Conservation (phyloP, 139 green algal genomes). For the Ettlia oleoabundans region DNA sequence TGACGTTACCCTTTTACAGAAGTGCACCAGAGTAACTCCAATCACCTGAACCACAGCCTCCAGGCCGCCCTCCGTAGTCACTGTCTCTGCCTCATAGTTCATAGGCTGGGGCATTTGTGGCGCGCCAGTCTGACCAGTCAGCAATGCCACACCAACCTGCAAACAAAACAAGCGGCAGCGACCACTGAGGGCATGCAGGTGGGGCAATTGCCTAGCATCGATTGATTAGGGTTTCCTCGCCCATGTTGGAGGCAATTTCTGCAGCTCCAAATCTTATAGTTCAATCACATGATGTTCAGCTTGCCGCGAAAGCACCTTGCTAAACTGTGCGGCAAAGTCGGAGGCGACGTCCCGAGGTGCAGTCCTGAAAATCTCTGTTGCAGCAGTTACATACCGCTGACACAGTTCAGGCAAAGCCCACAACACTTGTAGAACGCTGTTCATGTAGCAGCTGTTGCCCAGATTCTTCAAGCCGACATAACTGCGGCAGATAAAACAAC, state of each 20-base stretch:
- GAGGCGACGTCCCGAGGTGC: constrained; percentile 56
- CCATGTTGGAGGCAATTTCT: too few species aligned
- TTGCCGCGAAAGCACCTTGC: too few species aligned
- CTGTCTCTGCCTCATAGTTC: constrained; percentile 3
- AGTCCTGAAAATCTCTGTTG: constrained; percentile 56
- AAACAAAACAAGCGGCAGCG: too few species aligned
- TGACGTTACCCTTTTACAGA: too few species aligned
- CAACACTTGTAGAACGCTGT: constrained; percentile 84
- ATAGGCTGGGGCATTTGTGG: not conserved
- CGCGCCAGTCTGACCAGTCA: not conserved
- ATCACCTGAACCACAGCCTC: constrained; percentile 9
- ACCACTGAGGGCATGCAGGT: not conserved
- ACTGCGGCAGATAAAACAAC: constrained; percentile 12
- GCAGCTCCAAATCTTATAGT: too few species aligned
- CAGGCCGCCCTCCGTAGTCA: constrained; percentile 14
- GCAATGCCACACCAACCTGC: not conserved
- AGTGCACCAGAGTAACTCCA: too few species aligned
- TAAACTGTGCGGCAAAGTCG: constrained; percentile 80
- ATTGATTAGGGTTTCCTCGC: too few species aligned
- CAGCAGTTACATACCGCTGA: constrained; percentile 64
- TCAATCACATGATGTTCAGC: too few species aligned
- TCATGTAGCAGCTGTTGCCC: constrained; percentile 98
- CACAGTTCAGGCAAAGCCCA: constrained; percentile 78
- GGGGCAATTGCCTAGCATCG: not conserved
- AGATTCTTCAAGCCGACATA: constrained; percentile 94